These are phyloP conservation scores for Claviceps lovelessii DNA, from an alignment of 2,329 filamentous ascomycete genomes.

Conservation along the genomic window DNA sequence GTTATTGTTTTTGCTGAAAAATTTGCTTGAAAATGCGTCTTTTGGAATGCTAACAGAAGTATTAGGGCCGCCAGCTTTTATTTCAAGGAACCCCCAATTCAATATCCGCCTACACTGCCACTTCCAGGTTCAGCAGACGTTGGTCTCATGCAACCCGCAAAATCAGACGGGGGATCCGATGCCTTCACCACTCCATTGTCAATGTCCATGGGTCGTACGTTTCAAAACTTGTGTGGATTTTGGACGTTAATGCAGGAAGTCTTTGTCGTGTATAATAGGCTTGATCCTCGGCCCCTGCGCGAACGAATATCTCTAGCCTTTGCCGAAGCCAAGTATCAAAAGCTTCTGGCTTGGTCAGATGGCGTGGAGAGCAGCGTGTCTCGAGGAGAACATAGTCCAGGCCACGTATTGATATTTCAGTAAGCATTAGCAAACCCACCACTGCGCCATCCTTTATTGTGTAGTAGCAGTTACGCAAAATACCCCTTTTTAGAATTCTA, in stretches of 20 bases:
- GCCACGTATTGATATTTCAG: neutral
- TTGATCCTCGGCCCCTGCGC: neutral
- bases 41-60: neutral
- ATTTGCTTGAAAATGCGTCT: neutral
- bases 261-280: neutral
- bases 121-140: neutral
- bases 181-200: neutral
- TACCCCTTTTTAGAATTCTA: no score
- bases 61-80: neutral
- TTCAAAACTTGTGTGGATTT: neutral
- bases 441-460: no score
- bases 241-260: neutral
- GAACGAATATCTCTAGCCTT: neutral
- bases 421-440: neutral
- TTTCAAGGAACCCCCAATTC: neutral
- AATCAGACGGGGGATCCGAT: neutral
- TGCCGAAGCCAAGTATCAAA: slow-evolving; percentile 1
- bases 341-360: neutral
- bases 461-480: no score
- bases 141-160: neutral
- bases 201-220: neutral
- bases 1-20: no score
- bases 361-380: neutral
- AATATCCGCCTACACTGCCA: neutral
- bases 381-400: neutral